phyloP scores from a whole-genome alignment of 495 filamentous ascomycete species.

The Schizothecium vesticola region DNA sequence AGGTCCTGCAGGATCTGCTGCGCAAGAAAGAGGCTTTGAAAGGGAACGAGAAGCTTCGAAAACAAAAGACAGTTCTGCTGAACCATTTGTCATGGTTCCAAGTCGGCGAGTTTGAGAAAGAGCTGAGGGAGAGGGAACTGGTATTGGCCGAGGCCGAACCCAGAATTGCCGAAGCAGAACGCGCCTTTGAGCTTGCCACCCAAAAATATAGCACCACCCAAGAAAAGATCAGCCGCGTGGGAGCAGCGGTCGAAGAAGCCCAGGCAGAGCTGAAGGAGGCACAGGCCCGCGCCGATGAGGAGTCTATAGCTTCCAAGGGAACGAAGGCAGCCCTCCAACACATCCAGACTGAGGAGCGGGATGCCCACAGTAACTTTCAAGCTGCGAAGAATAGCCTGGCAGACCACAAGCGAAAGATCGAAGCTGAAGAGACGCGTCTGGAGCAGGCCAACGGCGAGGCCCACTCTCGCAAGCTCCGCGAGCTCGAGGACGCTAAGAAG shows the following conservation, averaged over 20 bases:
- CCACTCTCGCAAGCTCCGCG: slow-evolving; percentile 31
- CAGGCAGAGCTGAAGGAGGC: slow-evolving; percentile 33
- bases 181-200: background rate
- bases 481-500: slow-evolving; percentile 46
- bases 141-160: slow-evolving; percentile 30
- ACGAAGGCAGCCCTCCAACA: slow-evolving; percentile 25
- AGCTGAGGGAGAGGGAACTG: slow-evolving; percentile 23
- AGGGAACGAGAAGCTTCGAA: slow-evolving; percentile 51
- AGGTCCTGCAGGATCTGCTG: slow-evolving; percentile 36
- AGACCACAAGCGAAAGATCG: slow-evolving; percentile 35
- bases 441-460: slow-evolving; percentile 51
- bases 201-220: slow-evolving; percentile 8
- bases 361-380: slow-evolving; percentile 38
- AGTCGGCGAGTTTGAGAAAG: slow-evolving; percentile 45
- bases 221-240: slow-evolving; percentile 24
- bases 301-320: slow-evolving; percentile 32
- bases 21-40: slow-evolving; percentile 50
- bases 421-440: slow-evolving; percentile 38
- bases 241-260: slow-evolving; percentile 18
- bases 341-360: slow-evolving; percentile 43
- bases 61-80: slow-evolving; percentile 45
- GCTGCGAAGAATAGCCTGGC: slow-evolving; percentile 31
- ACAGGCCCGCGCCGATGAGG: slow-evolving; percentile 31
- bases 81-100: slow-evolving; percentile 69
- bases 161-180: slow-evolving; percentile 18